These are phyloP conservation scores for Nevesoporus exiguus DNA, from an alignment of 768 basidiomycete genomes.

Conservation along the genomic window DNA sequence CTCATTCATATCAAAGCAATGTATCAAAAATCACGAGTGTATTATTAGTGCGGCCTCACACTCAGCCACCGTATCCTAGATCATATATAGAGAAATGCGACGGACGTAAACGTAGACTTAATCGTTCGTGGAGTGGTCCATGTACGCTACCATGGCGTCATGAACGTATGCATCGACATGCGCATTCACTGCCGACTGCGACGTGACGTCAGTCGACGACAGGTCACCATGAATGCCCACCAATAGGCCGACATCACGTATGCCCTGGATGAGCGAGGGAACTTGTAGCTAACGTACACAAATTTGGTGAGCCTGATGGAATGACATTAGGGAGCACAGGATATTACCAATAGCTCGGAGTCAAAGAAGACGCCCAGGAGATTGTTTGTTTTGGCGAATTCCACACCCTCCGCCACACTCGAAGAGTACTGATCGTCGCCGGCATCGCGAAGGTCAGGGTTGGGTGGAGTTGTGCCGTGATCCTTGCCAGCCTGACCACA, in stretches of 20 bases:
- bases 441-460: constrained; percentile 36
- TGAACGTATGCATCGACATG: constrained; percentile 67
- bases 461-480: constrained; percentile 38
- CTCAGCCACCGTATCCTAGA: constrained; percentile 25
- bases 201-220: constrained; percentile 37
- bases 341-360: constrained; percentile 75
- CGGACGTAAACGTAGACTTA: constrained; percentile 27
- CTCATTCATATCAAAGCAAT: constrained; percentile 21
- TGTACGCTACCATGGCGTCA: constrained; percentile 63
- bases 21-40: constrained; percentile 22
- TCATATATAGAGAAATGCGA: constrained; percentile 15
- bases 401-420: constrained; percentile 87
- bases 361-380: constrained; percentile 89
- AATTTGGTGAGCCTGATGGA: constrained; percentile 13
- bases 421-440: constrained; percentile 49
- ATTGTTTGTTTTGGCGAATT: constrained; percentile 91
- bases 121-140: constrained; percentile 57
- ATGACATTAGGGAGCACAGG: constrained; percentile 1
- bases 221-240: constrained; percentile 77
- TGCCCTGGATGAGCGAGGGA: constrained; percentile 83
- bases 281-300: constrained; percentile 57
- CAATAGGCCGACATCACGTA: constrained; percentile 85
- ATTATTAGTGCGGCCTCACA: constrained; percentile 16
- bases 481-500: constrained; percentile 62
- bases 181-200: constrained; percentile 41